Evolutionary conservation across 2,329 filamentous ascomycete species (phyloP), one percentile per base, ranked within the genome.

Genomic region (Beauveria sp.): DNA sequence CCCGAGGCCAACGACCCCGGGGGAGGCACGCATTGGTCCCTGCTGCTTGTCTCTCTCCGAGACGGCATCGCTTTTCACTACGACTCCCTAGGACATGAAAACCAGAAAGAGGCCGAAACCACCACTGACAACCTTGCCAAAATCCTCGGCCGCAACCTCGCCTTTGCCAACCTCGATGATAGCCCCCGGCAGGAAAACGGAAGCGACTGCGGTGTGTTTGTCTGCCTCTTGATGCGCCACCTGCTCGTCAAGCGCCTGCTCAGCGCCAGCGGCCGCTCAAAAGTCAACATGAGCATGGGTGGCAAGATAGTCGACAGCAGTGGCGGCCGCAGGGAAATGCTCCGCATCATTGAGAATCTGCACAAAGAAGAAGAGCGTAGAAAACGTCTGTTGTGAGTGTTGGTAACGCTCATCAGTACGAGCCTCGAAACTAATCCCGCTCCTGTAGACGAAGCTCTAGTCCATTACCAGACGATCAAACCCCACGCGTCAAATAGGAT

Each of bases 1-100:
- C 82, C 83, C 89, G 53, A 83, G n/a, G n/a, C n/a, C n/a, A n/a
- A n/a, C n/a, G n/a, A n/a, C 61, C 87, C 91, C n/a, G 93, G 97
- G 75, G 91, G 90, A 46, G 95, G 95, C 45, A 90, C 89, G 3
- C 95, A 99, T 73, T 99, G 95, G 95, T 96, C 91, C 0, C 79
- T 99, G 0, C 85, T 99, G 1, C 84, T 99, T 2, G 93, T 99
- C 38, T 92, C 88, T 14, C 83, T 92, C 46, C 86, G 96, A 55
- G 95, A 99, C 71, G 87, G 91, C 9, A 86, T 96, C 2, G 91
- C 93, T 0, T 99, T 99, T 74, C 95, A 99, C 78, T 99, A 99
- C 77, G 95, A 99, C 76, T 93, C 89, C 1, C 80, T 98, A 28
- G 83, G 84, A 87, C 2, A 83, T 85, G 45, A 34, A 3, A 26